phyloP scores from a whole-genome alignment of 495 filamentous ascomycete species.

The Entonaema liquescens region DNA sequence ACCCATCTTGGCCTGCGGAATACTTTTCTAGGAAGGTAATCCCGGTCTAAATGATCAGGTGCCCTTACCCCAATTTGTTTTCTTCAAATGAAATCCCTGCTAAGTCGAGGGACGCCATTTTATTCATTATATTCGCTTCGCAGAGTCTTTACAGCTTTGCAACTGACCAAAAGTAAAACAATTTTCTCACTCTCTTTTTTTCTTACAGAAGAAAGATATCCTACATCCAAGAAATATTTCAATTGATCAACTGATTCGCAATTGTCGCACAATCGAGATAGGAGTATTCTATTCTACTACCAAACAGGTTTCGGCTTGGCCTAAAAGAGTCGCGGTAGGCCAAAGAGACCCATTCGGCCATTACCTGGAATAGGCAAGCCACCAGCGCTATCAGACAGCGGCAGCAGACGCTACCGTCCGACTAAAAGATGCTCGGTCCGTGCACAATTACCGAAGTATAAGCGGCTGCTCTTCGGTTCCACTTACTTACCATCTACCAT shows the following conservation, averaged over 20 bases:
- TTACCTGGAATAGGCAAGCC: conserved; percentile 21
- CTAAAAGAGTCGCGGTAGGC: conserved; percentile 2
- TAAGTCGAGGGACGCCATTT: conserved; percentile 12
- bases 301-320: conserved; percentile 20
- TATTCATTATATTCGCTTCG: conserved; percentile 27
- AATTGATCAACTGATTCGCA: conserved; percentile 18
- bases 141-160: conserved; percentile 32
- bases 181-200: background rate
- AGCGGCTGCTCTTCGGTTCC: conserved; percentile 25
- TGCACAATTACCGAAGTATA: conserved; percentile 26
- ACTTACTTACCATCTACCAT: conserved; percentile 11
- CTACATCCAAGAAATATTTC: background rate
- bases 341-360: background rate
- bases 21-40: conserved; percentile 38
- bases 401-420: background rate
- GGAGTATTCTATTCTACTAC: background rate
- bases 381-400: background rate
- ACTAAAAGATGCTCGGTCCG: conserved; percentile 11
- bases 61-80: conserved; percentile 38
- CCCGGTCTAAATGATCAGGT: conserved; percentile 38
- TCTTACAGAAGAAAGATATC: conserved; percentile 5
- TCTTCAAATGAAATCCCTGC: conserved; percentile 39
- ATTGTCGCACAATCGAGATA: background rate
- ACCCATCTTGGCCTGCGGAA: conserved; percentile 35
- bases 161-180: conserved; percentile 15